Evolutionary conservation across 1,284 basidiomycete genomes (phyloP), one percentile per base, ranked within the genome.

Genomic region (Irpex sp.): DNA sequence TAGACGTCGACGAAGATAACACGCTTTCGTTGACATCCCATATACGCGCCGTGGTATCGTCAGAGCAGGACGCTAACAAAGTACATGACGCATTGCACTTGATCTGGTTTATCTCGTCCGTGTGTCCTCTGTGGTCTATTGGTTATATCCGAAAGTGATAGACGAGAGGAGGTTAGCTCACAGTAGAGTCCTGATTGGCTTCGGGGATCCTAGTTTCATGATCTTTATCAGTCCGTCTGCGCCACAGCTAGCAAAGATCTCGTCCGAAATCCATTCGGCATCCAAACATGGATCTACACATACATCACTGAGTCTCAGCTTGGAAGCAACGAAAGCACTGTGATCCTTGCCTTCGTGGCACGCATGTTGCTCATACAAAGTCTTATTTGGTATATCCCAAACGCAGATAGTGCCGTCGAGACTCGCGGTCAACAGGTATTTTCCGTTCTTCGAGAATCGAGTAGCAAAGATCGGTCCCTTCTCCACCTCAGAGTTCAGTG

Each of bases 391-490:
- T n/a, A 91, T 79, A 69, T 94, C 84, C 90, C 90, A 93, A 10
- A 92, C 78, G 64, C 89, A 89, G 4, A 85, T 80, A 1, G 86
- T 87, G 8, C 85, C 83, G 68, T 93, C 91, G 55, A 92, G 69
- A 73, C 89, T 90, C 5, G 86, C 89, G 14, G 86, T 85, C 49
- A 87, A 71, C 58, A 93, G 75, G 83, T 84, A 89, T 60, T 80
- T 79, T 5, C 90, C 88, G 45, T 81, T 79, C 63, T 79, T 81
- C 19, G 90, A 92, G 69, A 91, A 93, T 62, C 83, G 81, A 42
- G 84, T 81, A 47, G 88, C 82, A 69, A 91, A 91, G 71, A 93
- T 84, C 23, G 90, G 86, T 59, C 85, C 88, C 88, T 91, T 78
- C 72, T 67, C 68, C 67, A 68, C 65, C 61, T 60, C 57, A 58